Base-by-base conservation (phyloP, 225 moss, liverwort and hornwort genomes). In the Rhytidiadelphus loreus region DNA sequence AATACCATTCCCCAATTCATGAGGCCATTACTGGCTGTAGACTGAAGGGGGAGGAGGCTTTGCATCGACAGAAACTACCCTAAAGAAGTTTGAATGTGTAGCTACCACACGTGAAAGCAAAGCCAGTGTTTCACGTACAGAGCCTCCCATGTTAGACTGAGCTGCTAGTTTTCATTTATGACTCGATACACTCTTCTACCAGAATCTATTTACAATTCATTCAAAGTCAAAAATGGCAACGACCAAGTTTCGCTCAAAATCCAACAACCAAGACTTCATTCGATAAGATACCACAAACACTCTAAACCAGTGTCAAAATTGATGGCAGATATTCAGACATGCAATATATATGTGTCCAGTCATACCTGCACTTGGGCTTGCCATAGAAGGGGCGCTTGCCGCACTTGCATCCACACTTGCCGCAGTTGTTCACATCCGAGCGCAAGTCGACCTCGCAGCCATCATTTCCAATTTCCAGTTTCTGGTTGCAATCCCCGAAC, bases 391-490 rank as follows among this genome's bases (percentile, higher is more conserved):
- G 32, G 7, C 56, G 77, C 35, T 41, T 43, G 24, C 7, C 12
- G 60, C 91, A 91, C 82, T 85, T 77, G 77, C 8, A 1, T 11
- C 82, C 57, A 44, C 91, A 91, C 6, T 23, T 16, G 30, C 89
- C 77, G 35, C 89, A 91, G 56, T 87, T 89, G 84, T 87, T 41
- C 69, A 23, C 82, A 39, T 87, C 89, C 32, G 21, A 55, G 21
- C 19, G 4, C 69, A 91, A 63, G 62, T 85, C 32, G 48, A 85
- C 82, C 85, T 91, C 89, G 85, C 91, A 91, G 5, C 91, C 91
- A 48, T 89, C 89, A 1, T 2, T 58, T 4, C 86, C 70, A 8
- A 59, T 10, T 56, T 79, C 84, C 30, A 89, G 50, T 22, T 30
- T n/a, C 2, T 70, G 55, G 46, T 91, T 87, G 87, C 91, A 89